Conservation (phyloP, 257 asterid species). For the Nyctanthes arbortristis region DNA sequence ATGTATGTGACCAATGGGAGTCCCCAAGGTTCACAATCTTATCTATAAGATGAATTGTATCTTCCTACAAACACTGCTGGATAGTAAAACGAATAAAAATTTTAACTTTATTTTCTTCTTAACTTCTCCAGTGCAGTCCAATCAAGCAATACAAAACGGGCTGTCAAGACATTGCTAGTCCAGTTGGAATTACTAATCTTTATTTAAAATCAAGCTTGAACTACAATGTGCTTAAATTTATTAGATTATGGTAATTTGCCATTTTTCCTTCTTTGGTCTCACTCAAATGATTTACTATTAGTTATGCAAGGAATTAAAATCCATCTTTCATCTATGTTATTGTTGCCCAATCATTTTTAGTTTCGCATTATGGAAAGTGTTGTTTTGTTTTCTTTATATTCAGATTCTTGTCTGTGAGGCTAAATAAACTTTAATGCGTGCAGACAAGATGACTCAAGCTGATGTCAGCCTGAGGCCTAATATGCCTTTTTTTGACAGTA, state of each 20-base stretch:
- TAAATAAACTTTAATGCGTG: conserved; percentile 18
- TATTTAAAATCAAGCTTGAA: neutral
- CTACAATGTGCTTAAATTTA: neutral
- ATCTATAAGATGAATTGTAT: neutral
- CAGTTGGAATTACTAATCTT: neutral
- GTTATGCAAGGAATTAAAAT: neutral
- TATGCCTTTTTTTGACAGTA: conserved; percentile 59
- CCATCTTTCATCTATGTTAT: neutral
- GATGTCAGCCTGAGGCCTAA: conserved; percentile 60
- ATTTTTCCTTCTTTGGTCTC: neutral
- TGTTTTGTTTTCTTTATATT: neutral
- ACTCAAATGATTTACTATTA: no score
- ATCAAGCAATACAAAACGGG: neutral
- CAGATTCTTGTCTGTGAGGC: neutral
- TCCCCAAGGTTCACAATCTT: neutral
- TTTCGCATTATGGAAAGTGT: neutral
- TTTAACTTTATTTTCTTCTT: neutral
- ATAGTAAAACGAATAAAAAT: neutral
- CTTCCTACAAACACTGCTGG: neutral
- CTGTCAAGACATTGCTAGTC: neutral
- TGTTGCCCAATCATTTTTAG: neutral
- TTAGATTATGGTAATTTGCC: neutral
- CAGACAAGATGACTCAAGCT: conserved; percentile 64
- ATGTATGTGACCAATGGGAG: neutral
- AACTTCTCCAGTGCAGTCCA: neutral